Evolutionary conservation across 352 stramenopile genomes (phyloP).

Genomic region (Globisporangium radiosum): DNA sequence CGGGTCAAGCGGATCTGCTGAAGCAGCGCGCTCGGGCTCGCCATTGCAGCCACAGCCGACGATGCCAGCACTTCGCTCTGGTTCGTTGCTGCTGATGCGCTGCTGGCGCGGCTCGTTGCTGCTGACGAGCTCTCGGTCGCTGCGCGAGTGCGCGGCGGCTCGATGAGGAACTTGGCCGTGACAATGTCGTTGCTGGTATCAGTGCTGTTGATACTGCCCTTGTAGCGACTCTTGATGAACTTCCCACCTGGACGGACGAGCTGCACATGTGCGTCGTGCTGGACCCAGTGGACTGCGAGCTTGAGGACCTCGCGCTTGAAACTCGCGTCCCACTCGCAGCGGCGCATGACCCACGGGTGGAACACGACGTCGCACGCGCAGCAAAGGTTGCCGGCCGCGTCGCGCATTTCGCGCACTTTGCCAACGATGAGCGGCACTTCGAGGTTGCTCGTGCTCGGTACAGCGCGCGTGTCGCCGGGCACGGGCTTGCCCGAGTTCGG

Average conservation of each 20-base stretch:
- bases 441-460: constrained; percentile 69
- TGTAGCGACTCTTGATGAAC: constrained; percentile 84
- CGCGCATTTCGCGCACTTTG: constrained; percentile 39
- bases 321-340: constrained; percentile 60
- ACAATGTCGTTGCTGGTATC: constrained; percentile 34
- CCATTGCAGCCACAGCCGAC: constrained; percentile 16
- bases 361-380: constrained; percentile 71
- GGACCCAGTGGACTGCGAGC: constrained; percentile 71
- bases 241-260: constrained; percentile 44
- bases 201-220: constrained; percentile 43
- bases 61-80: constrained; percentile 3
- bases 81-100: constrained; percentile 1
- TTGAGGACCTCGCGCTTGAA: constrained; percentile 84
- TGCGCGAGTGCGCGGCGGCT: constrained; percentile 9
- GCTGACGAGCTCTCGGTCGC: background rate
- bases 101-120: background rate
- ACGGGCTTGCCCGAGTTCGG: constrained; percentile 59
- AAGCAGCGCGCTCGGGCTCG: constrained; percentile 42
- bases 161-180: constrained; percentile 72
- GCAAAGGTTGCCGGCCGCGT: constrained; percentile 36
- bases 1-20: constrained; percentile 34
- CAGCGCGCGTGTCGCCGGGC: constrained; percentile 43
- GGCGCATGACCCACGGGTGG: constrained; percentile 69
- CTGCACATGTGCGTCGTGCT: constrained; percentile 47
- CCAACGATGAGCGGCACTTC: constrained; percentile 71